phyloP scores from a whole-genome alignment of 805 yeast species.

The Candida manassasensis region DNA sequence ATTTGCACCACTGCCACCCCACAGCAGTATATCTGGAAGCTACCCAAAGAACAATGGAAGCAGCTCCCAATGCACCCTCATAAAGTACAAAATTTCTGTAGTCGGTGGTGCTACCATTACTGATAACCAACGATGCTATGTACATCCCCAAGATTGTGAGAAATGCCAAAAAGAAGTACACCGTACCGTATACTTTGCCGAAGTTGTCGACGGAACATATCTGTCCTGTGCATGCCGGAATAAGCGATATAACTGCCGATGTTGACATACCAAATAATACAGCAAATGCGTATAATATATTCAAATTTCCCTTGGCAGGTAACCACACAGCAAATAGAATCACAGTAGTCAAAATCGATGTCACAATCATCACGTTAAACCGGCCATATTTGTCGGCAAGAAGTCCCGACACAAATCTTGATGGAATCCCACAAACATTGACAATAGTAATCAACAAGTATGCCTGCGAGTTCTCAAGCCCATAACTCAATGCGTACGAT shows the following conservation, averaged over 20 bases:
- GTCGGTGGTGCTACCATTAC: constrained; percentile 19
- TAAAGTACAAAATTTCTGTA: constrained; percentile 44
- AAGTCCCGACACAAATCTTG: constrained; percentile 21
- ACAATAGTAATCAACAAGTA: constrained; percentile 23
- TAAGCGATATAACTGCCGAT: constrained; percentile 51
- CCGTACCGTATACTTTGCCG: constrained; percentile 52
- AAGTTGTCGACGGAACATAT: constrained; percentile 52
- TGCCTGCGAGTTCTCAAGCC: constrained; percentile 15
- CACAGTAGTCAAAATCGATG: constrained; percentile 18
- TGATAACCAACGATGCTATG: constrained; percentile 22
- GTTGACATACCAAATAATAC: constrained; percentile 51
- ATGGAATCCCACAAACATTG: constrained; percentile 25
- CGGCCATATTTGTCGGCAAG: constrained; percentile 26
- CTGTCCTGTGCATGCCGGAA: constrained; percentile 58
- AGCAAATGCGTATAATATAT: constrained; percentile 42
- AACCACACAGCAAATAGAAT: constrained; percentile 22
- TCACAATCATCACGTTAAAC: constrained; percentile 21
- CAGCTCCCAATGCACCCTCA: constrained; percentile 36
- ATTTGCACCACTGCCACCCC: constrained; percentile 35
- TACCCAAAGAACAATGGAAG: constrained; percentile 36
- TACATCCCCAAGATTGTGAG: constrained; percentile 27
- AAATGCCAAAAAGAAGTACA: constrained; percentile 37
- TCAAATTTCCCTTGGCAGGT: constrained; percentile 28
- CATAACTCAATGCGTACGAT: constrained; percentile 23
- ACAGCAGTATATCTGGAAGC: constrained; percentile 42